Evolutionary conservation across 2,329 filamentous ascomycete species (phyloP).

Genomic region (Cladosporium sp.): DNA sequence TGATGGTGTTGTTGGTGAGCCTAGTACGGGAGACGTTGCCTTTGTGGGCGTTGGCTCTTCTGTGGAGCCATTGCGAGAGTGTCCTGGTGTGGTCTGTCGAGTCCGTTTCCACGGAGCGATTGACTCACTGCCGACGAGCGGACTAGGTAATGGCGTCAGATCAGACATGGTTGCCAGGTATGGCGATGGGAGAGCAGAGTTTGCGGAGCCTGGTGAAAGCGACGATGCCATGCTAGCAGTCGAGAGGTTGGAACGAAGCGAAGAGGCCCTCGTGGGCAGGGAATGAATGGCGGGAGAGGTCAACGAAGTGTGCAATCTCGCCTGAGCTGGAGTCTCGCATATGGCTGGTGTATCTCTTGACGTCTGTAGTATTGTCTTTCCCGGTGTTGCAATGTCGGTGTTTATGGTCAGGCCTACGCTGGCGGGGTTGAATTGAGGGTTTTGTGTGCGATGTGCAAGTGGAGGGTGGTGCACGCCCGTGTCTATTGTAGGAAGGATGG

Average conservation of each 20-base stretch:
- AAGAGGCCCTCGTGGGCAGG: conserved; percentile 21
- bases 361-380: neutral
- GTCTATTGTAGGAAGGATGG: conserved; percentile 6
- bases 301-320: conserved; percentile 35
- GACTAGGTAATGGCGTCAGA: conserved; percentile 50
- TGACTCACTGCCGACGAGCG: conserved; percentile 38
- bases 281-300: conserved; percentile 30
- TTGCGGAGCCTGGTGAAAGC: conserved; percentile 40
- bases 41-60: conserved; percentile 29
- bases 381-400: conserved; percentile 16
- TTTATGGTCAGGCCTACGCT: conserved; percentile 21
- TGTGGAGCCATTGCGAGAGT: conserved; percentile 26
- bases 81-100: conserved; percentile 26
- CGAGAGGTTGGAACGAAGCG: conserved; percentile 38
- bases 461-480: conserved; percentile 7
- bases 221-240: conserved; percentile 41
- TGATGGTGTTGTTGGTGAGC: conserved; percentile 20
- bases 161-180: conserved; percentile 45
- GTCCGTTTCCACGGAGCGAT: conserved; percentile 40
- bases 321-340: conserved; percentile 29
- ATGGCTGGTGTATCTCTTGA: conserved; percentile 23
- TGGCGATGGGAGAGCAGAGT: conserved; percentile 43
- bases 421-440: conserved; percentile 14
- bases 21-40: neutral
- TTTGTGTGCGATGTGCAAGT: conserved; percentile 14